Base-by-base conservation (phyloP, 345 rosid genomes). In the Linum lewisii region DNA sequence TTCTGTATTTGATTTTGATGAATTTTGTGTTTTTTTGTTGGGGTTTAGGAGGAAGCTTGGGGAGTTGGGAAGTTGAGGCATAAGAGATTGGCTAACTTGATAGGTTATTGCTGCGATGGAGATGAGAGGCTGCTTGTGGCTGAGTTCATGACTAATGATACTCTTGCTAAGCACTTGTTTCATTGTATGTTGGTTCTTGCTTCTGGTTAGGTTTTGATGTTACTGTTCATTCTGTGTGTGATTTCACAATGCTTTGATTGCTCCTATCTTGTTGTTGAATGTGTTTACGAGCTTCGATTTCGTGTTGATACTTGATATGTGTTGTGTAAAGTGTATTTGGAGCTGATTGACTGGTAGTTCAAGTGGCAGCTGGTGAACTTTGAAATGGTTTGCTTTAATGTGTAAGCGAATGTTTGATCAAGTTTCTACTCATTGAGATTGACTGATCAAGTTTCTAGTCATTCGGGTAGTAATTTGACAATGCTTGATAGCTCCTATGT, bases 71-170 rank as follows among this genome's bases (percentile, higher is more conserved):
- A 87, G 69, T 66, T 94, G 73, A 83, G 93, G 66, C 96, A 90
- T 67, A 79, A 66, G 60, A 80, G 86, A 64, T 68, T 94, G 47
- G 97, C 97, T 4, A 94, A 85, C 81, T 86, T 94, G 82, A 87
- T 90, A 64, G 99, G 99, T 8, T 94, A 90, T 51, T 94, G 96
- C 82, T 85, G 90, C 68, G 95, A 90, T 74, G 97, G 90, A 50
- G 97, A 90, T 64, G 97, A 94, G 63, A 81, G 99, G 78, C 81
- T 94, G 67, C 97, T 94, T 60, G 95, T 94, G 65, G 97, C 99
- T 56, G 97, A 94, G 71, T 87, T 73, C 77, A 87, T 94, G 99
- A 88, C 97, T 54, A 90, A 94, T 69, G 97, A 94, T 69, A 94
- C 96, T 57, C 92, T 94, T 47, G 84, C 99, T 36, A 94, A 90